These are phyloP conservation scores for Xylariaceae sp. DNA, from an alignment of 2,329 filamentous ascomycete species.

Conservation along the genomic window DNA sequence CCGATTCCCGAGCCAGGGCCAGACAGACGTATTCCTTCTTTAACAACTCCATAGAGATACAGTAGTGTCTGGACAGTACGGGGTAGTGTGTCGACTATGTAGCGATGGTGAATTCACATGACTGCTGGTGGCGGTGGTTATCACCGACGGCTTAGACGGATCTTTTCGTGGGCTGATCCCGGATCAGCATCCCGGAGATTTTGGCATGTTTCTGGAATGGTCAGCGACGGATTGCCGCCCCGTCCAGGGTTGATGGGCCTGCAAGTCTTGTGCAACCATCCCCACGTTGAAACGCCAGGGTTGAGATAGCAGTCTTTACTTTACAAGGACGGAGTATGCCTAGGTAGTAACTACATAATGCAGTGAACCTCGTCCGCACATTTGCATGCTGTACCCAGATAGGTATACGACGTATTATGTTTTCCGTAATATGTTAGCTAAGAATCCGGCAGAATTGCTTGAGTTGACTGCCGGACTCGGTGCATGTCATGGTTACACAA, in stretches of 20 bases:
- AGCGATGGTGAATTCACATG: background rate
- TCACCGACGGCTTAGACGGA: constrained; percentile 9
- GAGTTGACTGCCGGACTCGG: too few species aligned
- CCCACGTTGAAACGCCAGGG: constrained; percentile 13
- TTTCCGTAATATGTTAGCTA: too few species aligned
- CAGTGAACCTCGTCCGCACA: too few species aligned
- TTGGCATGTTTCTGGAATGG: constrained; percentile 24
- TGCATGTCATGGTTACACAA: too few species aligned
- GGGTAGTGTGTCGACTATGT: background rate
- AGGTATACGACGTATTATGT: too few species aligned
- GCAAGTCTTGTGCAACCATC: constrained; percentile 1
- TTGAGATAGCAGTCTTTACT: background rate
- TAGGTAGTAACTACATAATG: too few species aligned
- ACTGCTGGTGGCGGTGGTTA: constrained; percentile 4
- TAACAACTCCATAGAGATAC: background rate
- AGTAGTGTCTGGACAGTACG: background rate
- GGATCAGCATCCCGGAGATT: constrained; percentile 26
- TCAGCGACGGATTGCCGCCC: constrained; percentile 12
- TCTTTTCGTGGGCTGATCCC: constrained; percentile 24
- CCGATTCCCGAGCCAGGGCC: background rate
- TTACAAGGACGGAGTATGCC: too few species aligned
- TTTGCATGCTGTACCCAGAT: too few species aligned
- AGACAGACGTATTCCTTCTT: too few species aligned
- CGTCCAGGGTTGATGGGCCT: background rate
- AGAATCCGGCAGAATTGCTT: too few species aligned